Conservation (phyloP, 495 filamentous ascomycete species). For the Tuber umbilicatum region DNA sequence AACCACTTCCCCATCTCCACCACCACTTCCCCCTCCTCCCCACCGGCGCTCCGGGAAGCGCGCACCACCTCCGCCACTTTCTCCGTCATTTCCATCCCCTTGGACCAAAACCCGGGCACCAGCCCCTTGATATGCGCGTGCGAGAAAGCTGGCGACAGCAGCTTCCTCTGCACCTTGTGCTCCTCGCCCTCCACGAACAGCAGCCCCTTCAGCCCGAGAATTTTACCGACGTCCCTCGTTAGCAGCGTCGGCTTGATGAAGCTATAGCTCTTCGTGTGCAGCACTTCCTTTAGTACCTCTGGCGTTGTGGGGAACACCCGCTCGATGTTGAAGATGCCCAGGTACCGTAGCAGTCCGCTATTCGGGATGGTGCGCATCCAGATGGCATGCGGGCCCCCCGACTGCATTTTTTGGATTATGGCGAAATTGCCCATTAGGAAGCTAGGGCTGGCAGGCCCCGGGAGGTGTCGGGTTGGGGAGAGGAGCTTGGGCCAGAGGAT, state of each 20-base stretch:
- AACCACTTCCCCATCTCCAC: conserved; percentile 40
- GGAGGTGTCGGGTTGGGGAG: conserved; percentile 63
- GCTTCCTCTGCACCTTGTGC: conserved; percentile 73
- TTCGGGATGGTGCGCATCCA: conserved; percentile 70
- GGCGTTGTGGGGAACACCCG: conserved; percentile 60
- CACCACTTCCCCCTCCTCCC: conserved; percentile 36
- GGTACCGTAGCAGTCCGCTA: conserved; percentile 76
- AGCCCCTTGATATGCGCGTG: conserved; percentile 82
- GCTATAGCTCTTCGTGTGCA: conserved; percentile 66
- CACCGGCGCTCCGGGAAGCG: conserved; percentile 47
- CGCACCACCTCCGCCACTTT: neutral
- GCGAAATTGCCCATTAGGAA: conserved; percentile 27
- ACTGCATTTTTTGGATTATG: conserved; percentile 11
- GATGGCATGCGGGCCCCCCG: conserved; percentile 24
- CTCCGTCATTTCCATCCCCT: conserved; percentile 48
- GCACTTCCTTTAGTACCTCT: conserved; percentile 57
- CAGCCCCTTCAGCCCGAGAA: conserved; percentile 69
- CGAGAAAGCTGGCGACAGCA: conserved; percentile 75
- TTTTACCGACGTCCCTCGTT: conserved; percentile 52
- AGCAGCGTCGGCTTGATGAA: conserved; percentile 66
- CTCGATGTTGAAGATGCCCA: conserved; percentile 62
- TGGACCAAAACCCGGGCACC: conserved; percentile 60
- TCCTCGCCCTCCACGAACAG: too few relatives aligned
- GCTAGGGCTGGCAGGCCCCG: conserved; percentile 47
- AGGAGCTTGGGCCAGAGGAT: conserved; percentile 65